Percentiles rank a stretch among this genome's conserved stretches.
phyloP scores from a whole-genome alignment of 257 asterid species.

The Scutellaria minor region DNA sequence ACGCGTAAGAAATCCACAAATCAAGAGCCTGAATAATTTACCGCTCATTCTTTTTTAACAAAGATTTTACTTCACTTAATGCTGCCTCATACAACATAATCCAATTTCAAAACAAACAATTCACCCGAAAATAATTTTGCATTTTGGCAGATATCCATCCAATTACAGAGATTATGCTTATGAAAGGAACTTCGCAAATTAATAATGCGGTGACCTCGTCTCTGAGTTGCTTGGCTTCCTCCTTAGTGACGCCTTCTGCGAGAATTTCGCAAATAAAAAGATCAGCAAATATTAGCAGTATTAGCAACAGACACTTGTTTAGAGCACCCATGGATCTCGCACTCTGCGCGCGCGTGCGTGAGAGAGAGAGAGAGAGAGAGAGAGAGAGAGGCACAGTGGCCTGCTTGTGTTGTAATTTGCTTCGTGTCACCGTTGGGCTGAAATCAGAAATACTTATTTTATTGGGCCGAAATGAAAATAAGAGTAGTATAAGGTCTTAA shows the following conservation, averaged over 20 bases:
- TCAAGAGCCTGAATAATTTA: neutral
- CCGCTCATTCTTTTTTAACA: neutral
- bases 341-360: constrained; percentile 25
- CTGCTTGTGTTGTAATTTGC: neutral
- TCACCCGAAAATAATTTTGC: neutral
- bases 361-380: constrained; percentile 14
- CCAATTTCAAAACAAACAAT: constrained; percentile 10
- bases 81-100: neutral
- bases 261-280: constrained; percentile 44
- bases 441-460: constrained; percentile 17
- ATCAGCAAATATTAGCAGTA: constrained; percentile 50
- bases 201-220: constrained; percentile 64
- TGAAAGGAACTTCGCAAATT: constrained; percentile 18
- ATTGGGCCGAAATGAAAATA: constrained; percentile 4
- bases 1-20: constrained; percentile 1
- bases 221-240: constrained; percentile 82
- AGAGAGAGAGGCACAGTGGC: neutral
- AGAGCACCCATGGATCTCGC: constrained; percentile 66
- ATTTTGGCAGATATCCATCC: neutral
- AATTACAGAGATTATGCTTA: constrained; percentile 20
- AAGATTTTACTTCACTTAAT: neutral
- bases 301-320: constrained; percentile 46
- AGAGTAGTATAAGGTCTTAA: neutral
- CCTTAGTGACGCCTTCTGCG: constrained; percentile 78
- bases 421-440: neutral